phyloP scores from a whole-genome alignment of 768 basidiomycete species.

The Lanmaoa pseudosensibilis region DNA sequence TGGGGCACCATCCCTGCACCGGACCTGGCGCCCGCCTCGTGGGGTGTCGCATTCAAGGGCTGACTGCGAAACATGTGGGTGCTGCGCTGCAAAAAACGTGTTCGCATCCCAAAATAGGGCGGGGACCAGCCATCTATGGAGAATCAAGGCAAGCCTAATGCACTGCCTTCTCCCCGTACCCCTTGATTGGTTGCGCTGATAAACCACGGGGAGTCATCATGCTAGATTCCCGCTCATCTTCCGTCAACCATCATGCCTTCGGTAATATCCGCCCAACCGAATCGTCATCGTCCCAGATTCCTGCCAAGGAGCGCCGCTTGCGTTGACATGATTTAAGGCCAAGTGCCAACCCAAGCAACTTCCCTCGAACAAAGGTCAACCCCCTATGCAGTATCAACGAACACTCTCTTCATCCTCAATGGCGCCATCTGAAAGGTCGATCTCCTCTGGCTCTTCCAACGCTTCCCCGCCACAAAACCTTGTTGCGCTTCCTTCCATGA shows the following conservation, averaged over 20 bases:
- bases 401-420: slow-evolving; percentile 33
- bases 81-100: slow-evolving; percentile 38
- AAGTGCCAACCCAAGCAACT: background rate
- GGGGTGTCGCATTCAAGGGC: slow-evolving; percentile 21
- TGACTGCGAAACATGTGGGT: slow-evolving; percentile 28
- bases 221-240: slow-evolving; percentile 37
- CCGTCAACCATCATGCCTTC: slow-evolving; percentile 31
- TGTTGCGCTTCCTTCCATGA: slow-evolving; percentile 33
- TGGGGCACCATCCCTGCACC: slow-evolving; percentile 26
- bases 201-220: slow-evolving; percentile 33
- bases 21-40: slow-evolving; percentile 32
- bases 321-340: slow-evolving; percentile 29
- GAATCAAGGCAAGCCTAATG: slow-evolving; percentile 20
- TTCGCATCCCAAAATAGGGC: slow-evolving; percentile 30
- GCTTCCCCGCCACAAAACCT: slow-evolving; percentile 32
- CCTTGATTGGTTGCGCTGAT: slow-evolving; percentile 36
- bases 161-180: slow-evolving; percentile 32
- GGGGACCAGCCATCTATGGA: slow-evolving; percentile 12
- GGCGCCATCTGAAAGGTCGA: slow-evolving; percentile 34
- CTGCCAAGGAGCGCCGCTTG: slow-evolving; percentile 25
- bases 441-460: slow-evolving; percentile 33
- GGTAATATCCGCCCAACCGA: slow-evolving; percentile 35
- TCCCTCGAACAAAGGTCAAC: slow-evolving; percentile 16
- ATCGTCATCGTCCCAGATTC: slow-evolving; percentile 25
- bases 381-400: slow-evolving; percentile 34